Evolutionary conservation across 805 yeast species (phyloP), one percentile per base, ranked within the genome.

Genomic region (Allodekkera sacchari): DNA sequence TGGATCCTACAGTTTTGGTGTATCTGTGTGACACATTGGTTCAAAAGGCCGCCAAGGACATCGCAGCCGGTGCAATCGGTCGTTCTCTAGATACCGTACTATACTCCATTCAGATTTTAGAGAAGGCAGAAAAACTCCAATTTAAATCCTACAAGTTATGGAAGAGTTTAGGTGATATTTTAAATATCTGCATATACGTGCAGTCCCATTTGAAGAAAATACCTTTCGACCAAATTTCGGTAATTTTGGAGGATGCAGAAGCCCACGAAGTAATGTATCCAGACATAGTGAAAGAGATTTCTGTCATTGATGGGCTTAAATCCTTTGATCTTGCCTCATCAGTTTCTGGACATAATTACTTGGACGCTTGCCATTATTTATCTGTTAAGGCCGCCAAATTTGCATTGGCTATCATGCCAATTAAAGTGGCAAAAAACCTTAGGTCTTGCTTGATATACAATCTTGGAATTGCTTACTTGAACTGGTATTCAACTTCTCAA

Each of bases 401-500:
- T 7, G 74, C 76, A 3, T 38, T 68, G 2, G 33, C 41, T 5
- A 36, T 45, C 4, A 37, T 71, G 2, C 57, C 70, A 0, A 39
- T 47, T 2, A 57, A 63, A 20, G 39, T 57, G 1, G 51, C 74
- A 16, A 69, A 74, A 45, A 57, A 70, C 9, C 50, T 80, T 14
- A 59, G 73, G 27, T 68, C 92, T 0, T 62, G 76, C 7, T 43
- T 60, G 5, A 52, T 71, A 54, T 83, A 71, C 55, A 88, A 92
- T 47, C 56, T 85, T 21, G 96, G 94, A 2, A 53, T 79, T 10
- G 63, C 83, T 0, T 73, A 75, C 38, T 49, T 77, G 11, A 66
- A 69, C 23, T 68, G 74, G 2, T 66, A 51, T 52, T 41, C 57
- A 22, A 43, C 52, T 12, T 31, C 45, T 5, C 42, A 36, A 3